These are phyloP conservation scores for Trichosporon faecale DNA, from an alignment of 1,284 basidiomycete species.

Conservation along the genomic window DNA sequence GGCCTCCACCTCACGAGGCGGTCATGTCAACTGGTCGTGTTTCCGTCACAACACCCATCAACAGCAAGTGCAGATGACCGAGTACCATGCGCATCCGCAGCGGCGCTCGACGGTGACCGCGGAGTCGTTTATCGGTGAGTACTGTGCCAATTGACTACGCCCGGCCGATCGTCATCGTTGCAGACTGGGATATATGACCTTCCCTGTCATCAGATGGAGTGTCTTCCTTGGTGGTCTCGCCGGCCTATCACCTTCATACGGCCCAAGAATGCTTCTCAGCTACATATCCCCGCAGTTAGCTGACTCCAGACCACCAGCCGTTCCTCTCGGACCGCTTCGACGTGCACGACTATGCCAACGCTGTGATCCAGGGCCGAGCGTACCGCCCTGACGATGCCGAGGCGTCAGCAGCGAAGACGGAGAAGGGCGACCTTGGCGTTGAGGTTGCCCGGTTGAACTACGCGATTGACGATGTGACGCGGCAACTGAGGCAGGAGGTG, in stretches of 20 bases:
- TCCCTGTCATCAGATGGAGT: no score
- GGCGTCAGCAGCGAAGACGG: conserved; percentile 20
- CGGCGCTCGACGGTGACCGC: conserved; percentile 19
- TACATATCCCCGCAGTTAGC: no score
- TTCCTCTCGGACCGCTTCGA: conserved; percentile 64
- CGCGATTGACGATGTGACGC: conserved; percentile 81
- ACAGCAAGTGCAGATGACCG: background rate
- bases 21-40: conserved; percentile 5
- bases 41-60: background rate
- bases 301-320: conserved; percentile 44
- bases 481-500: conserved; percentile 78
- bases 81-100: conserved; percentile 2
- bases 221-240: background rate
- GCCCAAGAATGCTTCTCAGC: no score
- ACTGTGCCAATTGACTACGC: no score
- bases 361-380: conserved; percentile 72
- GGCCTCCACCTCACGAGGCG: background rate
- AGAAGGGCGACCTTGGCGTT: conserved; percentile 77
- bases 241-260: no score
- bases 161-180: no score
- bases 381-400: conserved; percentile 57
- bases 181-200: no score
- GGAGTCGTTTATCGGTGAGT: conserved; percentile 25
- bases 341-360: conserved; percentile 81
- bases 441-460: conserved; percentile 78